Evolutionary conservation across 2,329 filamentous ascomycete genomes (phyloP).

Genomic region (Aaosphaeria arxii): DNA sequence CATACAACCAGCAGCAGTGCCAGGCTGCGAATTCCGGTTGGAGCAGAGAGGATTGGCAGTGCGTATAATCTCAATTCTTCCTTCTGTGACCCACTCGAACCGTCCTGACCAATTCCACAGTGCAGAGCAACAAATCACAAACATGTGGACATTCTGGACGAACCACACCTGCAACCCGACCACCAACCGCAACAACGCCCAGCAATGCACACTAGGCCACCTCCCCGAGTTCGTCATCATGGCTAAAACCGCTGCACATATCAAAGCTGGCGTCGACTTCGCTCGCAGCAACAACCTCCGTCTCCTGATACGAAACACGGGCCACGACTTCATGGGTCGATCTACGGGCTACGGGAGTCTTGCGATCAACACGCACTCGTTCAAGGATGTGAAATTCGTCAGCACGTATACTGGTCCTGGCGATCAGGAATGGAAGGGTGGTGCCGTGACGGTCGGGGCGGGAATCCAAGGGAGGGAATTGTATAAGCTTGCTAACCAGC

Average conservation of each 20-base stretch:
- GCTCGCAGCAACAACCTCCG: slow-evolving; percentile 6
- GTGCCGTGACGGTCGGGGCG: slow-evolving; percentile 10
- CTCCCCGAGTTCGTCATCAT: slow-evolving; percentile 10
- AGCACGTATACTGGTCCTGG: slow-evolving; percentile 9
- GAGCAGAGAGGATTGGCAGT: slow-evolving; percentile 6
- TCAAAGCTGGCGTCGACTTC: slow-evolving; percentile 11
- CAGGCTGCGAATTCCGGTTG: slow-evolving; percentile 1
- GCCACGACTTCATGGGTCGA: slow-evolving; percentile 14
- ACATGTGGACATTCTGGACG: slow-evolving; percentile 9
- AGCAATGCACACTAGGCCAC: slow-evolving; percentile 6
- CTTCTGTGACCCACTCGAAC: neutral
- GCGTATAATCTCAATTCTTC: neutral
- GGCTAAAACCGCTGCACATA: slow-evolving; percentile 6
- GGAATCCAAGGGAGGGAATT: slow-evolving; percentile 5
- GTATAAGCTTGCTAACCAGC: slow-evolving; percentile 1
- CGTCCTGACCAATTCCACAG: neutral
- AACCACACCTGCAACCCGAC: slow-evolving; percentile 8
- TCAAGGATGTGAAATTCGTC: slow-evolving; percentile 8
- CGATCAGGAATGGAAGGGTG: slow-evolving; percentile 4
- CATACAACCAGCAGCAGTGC: slow-evolving; percentile 5
- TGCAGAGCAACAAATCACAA: slow-evolving; percentile 5
- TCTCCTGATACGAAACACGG: slow-evolving; percentile 12
- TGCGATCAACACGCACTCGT: slow-evolving; percentile 14
- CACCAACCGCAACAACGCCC: neutral
- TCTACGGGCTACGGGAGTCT: slow-evolving; percentile 11